Evolutionary conservation across 108 stramenopile species (phyloP), one percentile per base, ranked within the genome.

Genomic region (Nannochloropsis oceanica): DNA sequence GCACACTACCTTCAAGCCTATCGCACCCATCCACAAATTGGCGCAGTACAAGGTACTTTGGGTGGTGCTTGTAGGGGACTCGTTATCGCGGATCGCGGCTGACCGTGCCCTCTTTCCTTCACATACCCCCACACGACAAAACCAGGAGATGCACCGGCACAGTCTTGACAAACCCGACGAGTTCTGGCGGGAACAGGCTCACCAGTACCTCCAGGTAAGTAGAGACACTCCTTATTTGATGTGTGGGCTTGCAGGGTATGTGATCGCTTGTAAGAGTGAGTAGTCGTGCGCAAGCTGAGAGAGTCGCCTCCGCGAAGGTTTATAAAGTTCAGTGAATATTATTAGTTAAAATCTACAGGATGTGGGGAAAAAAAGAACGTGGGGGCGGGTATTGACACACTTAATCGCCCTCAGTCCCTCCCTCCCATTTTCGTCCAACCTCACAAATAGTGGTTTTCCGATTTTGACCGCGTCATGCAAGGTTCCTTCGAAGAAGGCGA

Each of bases 401-500:
- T 34, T 34, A 34, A 34, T 73, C 59, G 5, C 22, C n/a, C 59
- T 73, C 59, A n/a, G 8, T 73, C 59, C 59, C 7, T 22, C 11
- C 22, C 44, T 44, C 81, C 1, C 81, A 11, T 82, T 82, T 82
- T 24, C 22, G 22, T 44, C 22, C 18, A 20, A 42, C 46, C 46
- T 50, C 59, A n/a, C 59, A 22, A 81, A 7, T 26, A 24, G 44
- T 86, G 73, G 79, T 83, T 27, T 34, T 42, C 82, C 13, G 80
- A 79, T 11, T 86, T 80, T 59, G 26, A 27, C 42, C 43, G 27
- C 14, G 82, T 83, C 50, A 13, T 9, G 9, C 26, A 24, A 26
- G 86, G 86, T 14, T 34, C 82, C 11, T 93, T 93, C 85, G 80
- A 87, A 25, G 42, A 90, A 27, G 94, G 94, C 25, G 92, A 93